Evolutionary conservation across 169 alveolate species (phyloP), one percentile per base, ranked within the genome.

Genomic region (Plasmodium gonderi): DNA sequence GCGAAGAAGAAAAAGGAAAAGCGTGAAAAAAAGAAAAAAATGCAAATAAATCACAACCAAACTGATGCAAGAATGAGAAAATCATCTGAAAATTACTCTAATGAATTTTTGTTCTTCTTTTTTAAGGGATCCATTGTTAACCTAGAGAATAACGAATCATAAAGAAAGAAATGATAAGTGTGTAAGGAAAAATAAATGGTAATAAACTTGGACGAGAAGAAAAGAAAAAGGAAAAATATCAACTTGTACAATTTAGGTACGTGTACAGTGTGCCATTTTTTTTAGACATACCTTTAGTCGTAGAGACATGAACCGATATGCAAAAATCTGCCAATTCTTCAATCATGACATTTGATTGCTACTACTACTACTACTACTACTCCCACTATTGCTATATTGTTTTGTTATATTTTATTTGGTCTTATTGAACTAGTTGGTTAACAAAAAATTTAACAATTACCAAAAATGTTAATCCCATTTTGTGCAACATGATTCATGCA

Each of bases 51-150:
- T 60, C 5, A 60, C 8, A n/a, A n/a, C 33, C 14, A 36, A 7
- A 51, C 20, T 29, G 60, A 44, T 20, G 42, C 45, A 2, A 17
- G 7, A 42, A 23, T 9, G n/a, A 8, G n/a, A 9, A 76, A 44
- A 2, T 8, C 14, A 11, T 76, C 17, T 40, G n/a, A 54, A 36
- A 31, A 77, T 77, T 77, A 77, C 85, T 77, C 85, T 49, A 77
- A 38, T 45, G 64, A 38, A 36, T 47, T 77, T 26, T 42, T 77
- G 36, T 45, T 77, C 47, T 40, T 77, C 72, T 77, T 77, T 33
- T 47, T 77, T 38, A 38, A 47, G 44, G 42, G 23, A 38, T 47
- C 64, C 85, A 77, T 77, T 44, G n/a, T 77, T 75, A 14, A 36
- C 36, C 40, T 36, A 54, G 69, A 54, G 33, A n/a, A 23, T 54